phyloP scores from a whole-genome alignment of 495 filamentous ascomycete genomes.

The Aspergillus incahuasiensis region DNA sequence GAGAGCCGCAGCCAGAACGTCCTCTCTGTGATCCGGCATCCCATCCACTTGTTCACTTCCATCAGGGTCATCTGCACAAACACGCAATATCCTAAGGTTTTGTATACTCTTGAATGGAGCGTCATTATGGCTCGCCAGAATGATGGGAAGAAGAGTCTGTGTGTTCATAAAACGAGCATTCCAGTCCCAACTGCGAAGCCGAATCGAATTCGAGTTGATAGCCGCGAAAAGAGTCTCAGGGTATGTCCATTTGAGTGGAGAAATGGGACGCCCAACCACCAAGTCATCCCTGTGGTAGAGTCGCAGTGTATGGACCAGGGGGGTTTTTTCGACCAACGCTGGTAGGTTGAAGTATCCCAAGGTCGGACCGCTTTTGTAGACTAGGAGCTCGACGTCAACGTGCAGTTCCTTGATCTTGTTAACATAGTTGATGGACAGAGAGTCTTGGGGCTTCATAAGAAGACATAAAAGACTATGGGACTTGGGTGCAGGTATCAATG shows the following conservation, averaged over 20 bases:
- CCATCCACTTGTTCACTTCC: slow-evolving; percentile 12
- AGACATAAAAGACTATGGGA: slow-evolving; percentile 45
- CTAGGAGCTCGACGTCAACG: slow-evolving; percentile 54
- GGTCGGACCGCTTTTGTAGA: slow-evolving; percentile 40
- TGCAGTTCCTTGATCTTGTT: slow-evolving; percentile 66
- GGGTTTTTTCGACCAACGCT: slow-evolving; percentile 36
- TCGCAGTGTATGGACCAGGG: slow-evolving; percentile 38
- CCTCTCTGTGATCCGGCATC: slow-evolving; percentile 30
- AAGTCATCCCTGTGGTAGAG: slow-evolving; percentile 40
- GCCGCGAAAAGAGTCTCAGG: slow-evolving; percentile 54
- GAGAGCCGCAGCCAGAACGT: slow-evolving; percentile 53
- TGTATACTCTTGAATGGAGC: slow-evolving; percentile 54
- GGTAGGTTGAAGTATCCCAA: slow-evolving; percentile 45
- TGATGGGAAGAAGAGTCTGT: slow-evolving; percentile 41
- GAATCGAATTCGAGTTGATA: slow-evolving; percentile 40
- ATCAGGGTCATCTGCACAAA: slow-evolving; percentile 39
- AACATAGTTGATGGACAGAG: slow-evolving; percentile 50
- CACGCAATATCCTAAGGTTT: slow-evolving; percentile 61
- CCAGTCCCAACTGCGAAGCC: slow-evolving; percentile 72
- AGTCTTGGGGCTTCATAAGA: slow-evolving; percentile 38
- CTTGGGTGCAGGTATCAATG: slow-evolving; percentile 49
- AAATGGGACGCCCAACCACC: slow-evolving; percentile 25
- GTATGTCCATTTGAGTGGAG: slow-evolving; percentile 56
- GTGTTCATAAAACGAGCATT: slow-evolving; percentile 59
- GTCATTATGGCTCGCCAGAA: slow-evolving; percentile 52